Conservation (phyloP, 495 filamentous ascomycete species). For the Penicillium angulare region DNA sequence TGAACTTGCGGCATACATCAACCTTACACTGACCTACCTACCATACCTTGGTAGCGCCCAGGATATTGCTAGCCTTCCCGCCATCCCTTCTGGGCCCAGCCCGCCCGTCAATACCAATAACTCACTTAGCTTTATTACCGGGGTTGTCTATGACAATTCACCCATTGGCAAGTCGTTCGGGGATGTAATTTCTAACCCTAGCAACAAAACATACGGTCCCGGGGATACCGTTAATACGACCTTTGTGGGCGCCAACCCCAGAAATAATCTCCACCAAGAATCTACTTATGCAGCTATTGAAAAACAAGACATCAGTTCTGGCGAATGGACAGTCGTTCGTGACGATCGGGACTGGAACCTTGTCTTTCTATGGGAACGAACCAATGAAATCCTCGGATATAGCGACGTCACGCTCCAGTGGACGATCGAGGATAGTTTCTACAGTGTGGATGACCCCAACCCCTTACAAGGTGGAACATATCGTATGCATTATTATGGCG, state of each 20-base stretch:
- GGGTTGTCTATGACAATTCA: conserved; percentile 72
- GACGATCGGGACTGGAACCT: conserved; percentile 28
- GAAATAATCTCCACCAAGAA: conserved; percentile 80
- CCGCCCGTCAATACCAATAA: conserved; percentile 82
- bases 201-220: conserved; percentile 46
- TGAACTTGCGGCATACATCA: conserved; percentile 87
- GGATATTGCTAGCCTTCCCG: conserved; percentile 44
- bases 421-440: conserved; percentile 65
- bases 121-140: conserved; percentile 77
- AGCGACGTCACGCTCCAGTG: conserved; percentile 80
- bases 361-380: conserved; percentile 63
- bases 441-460: conserved; percentile 35
- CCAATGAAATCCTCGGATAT: conserved; percentile 65
- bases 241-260: conserved; percentile 88
- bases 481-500: conserved; percentile 82
- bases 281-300: conserved; percentile 81
- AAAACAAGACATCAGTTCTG: conserved; percentile 47
- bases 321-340: conserved; percentile 63
- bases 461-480: conserved; percentile 62
- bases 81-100: conserved; percentile 53
- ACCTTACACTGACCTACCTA: conserved; percentile 71
- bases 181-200: conserved; percentile 62
- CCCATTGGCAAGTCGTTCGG: conserved; percentile 75
- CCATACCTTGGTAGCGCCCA: conserved; percentile 57
- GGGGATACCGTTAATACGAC: conserved; percentile 59